phyloP scores from a whole-genome alignment of 2,329 filamentous ascomycete genomes.

The Knufia fluminis region DNA sequence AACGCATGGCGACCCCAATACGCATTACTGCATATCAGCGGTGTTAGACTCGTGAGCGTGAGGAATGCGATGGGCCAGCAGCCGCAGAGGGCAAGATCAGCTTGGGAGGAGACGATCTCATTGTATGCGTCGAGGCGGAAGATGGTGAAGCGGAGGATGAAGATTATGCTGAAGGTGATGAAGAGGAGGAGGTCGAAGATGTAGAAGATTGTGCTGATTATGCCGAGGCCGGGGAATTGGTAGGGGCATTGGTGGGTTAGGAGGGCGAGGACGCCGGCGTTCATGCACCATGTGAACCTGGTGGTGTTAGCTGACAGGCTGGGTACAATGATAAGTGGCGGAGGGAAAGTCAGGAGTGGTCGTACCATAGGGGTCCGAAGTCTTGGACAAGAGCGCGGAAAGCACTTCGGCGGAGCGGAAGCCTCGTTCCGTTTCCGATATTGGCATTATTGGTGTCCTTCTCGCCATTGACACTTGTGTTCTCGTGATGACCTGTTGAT shows the following conservation, averaged over 20 bases:
- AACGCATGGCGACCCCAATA: slow-evolving; percentile 24
- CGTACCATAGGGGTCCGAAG: slow-evolving; percentile 15
- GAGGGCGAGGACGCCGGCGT: slow-evolving; percentile 16
- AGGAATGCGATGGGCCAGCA: slow-evolving; percentile 31
- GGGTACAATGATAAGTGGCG: background rate
- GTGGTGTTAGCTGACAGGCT: background rate
- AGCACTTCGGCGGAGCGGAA: slow-evolving; percentile 9
- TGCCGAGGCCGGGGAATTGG: slow-evolving; percentile 31
- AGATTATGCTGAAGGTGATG: slow-evolving; percentile 24
- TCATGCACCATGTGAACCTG: slow-evolving; percentile 22
- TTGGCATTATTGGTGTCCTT: background rate
- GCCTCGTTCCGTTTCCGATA: background rate
- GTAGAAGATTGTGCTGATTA: slow-evolving; percentile 33
- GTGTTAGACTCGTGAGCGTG: slow-evolving; percentile 24
- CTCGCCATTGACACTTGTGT: background rate
- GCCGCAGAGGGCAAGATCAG: slow-evolving; percentile 32
- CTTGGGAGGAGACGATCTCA: slow-evolving; percentile 26
- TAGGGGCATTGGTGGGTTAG: slow-evolving; percentile 26
- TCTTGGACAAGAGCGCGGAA: slow-evolving; percentile 15
- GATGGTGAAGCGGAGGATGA: slow-evolving; percentile 27
- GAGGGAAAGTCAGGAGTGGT: background rate
- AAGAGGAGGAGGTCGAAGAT: slow-evolving; percentile 31
- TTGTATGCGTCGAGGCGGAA: slow-evolving; percentile 27
- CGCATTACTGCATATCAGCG: slow-evolving; percentile 44
- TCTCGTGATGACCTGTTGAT: no score